These are phyloP conservation scores for Trichosporon coremiiforme DNA, from an alignment of 1,284 basidiomycete species.

Conservation along the genomic window DNA sequence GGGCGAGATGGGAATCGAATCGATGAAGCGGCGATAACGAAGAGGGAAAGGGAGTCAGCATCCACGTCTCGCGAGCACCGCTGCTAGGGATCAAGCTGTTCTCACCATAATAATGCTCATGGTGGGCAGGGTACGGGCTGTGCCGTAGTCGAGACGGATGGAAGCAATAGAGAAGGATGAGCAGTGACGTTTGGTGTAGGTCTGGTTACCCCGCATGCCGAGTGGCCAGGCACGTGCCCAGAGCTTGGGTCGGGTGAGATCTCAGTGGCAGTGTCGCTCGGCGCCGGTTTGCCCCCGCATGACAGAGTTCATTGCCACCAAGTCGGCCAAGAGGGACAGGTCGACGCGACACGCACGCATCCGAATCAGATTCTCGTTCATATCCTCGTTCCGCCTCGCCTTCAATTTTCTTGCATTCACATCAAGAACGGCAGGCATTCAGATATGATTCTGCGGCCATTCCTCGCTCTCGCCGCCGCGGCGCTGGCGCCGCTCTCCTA, in stretches of 20 bases:
- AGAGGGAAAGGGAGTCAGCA: neutral
- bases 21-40: neutral
- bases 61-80: neutral
- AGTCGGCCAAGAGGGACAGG: neutral
- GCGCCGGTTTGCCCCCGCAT: slow-evolving; percentile 15
- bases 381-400: neutral
- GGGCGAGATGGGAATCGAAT: neutral
- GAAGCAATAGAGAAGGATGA: neutral
- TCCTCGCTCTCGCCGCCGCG: neutral
- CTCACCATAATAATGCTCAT: slow-evolving; percentile 44
- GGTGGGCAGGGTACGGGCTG: neutral
- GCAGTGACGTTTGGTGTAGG: slow-evolving; percentile 10
- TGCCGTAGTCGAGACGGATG: slow-evolving; percentile 1
- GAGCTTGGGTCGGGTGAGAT: neutral
- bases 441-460: neutral
- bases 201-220: neutral
- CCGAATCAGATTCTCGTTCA: neutral
- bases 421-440: neutral
- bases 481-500: neutral
- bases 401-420: neutral
- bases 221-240: slow-evolving; percentile 13
- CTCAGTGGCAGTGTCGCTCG: slow-evolving; percentile 5
- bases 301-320: slow-evolving; percentile 1
- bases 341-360: slow-evolving; percentile 8
- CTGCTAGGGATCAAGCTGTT: too few relatives aligned